These are phyloP conservation scores for Nemophila menziesii DNA, from an alignment of 257 asterid species.

Conservation along the genomic window DNA sequence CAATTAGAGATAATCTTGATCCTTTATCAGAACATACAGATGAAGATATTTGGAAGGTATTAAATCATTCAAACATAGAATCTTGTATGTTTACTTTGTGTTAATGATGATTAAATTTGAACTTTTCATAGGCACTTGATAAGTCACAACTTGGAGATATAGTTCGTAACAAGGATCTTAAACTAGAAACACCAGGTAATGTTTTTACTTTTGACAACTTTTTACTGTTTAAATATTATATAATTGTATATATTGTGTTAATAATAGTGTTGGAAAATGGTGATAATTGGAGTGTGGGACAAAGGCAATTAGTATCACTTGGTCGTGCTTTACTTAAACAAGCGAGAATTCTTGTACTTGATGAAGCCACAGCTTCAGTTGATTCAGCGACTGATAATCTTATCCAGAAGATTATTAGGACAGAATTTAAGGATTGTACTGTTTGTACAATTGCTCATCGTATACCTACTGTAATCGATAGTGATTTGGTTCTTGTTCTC, in stretches of 20 bases:
- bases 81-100: no score
- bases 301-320: slow-evolving; percentile 78
- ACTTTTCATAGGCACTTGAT: slow-evolving; percentile 56
- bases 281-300: slow-evolving; percentile 96
- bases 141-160: slow-evolving; percentile 81
- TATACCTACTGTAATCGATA: slow-evolving; percentile 89
- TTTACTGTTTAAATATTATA: background rate
- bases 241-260: background rate
- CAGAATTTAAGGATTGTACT: slow-evolving; percentile 75
- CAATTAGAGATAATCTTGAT: slow-evolving; percentile 79
- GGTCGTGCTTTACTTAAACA: slow-evolving; percentile 91
- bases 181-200: slow-evolving; percentile 69
- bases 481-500: slow-evolving; percentile 85
- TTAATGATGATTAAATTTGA: slow-evolving; percentile 2
- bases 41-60: slow-evolving; percentile 80
- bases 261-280: slow-evolving; percentile 65
- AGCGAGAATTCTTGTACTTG: slow-evolving; percentile 77
- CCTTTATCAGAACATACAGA: slow-evolving; percentile 86
- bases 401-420: slow-evolving; percentile 80
- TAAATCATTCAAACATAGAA: no score
- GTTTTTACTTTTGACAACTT: no score
- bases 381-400: slow-evolving; percentile 97
- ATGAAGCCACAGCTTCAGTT: slow-evolving; percentile 94
- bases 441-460: slow-evolving; percentile 95
- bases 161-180: slow-evolving; percentile 71